Conservation (phyloP, 306 rosid genomes). For the Medicago ruthenica region DNA sequence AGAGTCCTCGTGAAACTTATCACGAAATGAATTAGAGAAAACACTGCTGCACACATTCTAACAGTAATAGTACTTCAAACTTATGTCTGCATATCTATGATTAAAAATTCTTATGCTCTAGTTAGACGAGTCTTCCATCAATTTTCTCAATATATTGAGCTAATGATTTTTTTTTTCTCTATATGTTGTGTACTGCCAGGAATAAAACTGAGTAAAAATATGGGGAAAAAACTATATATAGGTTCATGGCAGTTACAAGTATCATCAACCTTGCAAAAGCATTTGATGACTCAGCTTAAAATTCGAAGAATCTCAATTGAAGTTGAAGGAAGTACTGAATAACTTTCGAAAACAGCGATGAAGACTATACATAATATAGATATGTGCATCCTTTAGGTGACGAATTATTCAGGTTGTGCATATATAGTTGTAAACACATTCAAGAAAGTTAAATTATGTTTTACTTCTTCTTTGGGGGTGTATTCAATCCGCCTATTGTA, state of each 20-base stretch:
- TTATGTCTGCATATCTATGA: neutral
- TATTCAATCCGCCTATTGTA: neutral
- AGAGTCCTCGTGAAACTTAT: conserved; percentile 1
- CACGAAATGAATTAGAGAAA: conserved; percentile 33
- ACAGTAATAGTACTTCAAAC: neutral
- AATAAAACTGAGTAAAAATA: conserved; percentile 31
- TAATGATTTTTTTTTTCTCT: conserved; percentile 24
- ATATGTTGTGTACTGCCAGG: conserved; percentile 41
- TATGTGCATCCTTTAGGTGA: conserved; percentile 2
- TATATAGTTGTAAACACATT: neutral
- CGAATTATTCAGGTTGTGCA: neutral
- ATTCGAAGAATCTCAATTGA: conserved; percentile 31
- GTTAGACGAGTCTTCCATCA: neutral
- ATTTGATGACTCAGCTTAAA: neutral
- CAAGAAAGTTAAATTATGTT: conserved; percentile 9
- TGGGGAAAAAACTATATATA: neutral
- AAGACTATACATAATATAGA: neutral
- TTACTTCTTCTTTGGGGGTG: conserved; percentile 2
- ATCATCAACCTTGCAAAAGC: conserved; percentile 37
- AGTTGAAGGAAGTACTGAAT: conserved; percentile 16
- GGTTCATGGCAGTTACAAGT: conserved; percentile 33
- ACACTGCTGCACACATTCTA: conserved; percentile 21
- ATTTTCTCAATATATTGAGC: conserved; percentile 10
- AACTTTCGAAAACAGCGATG: conserved; percentile 19
- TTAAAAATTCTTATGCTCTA: neutral